Conservation (phyloP, 2,329 filamentous ascomycete species). For the Fusarium drepaniforme region DNA sequence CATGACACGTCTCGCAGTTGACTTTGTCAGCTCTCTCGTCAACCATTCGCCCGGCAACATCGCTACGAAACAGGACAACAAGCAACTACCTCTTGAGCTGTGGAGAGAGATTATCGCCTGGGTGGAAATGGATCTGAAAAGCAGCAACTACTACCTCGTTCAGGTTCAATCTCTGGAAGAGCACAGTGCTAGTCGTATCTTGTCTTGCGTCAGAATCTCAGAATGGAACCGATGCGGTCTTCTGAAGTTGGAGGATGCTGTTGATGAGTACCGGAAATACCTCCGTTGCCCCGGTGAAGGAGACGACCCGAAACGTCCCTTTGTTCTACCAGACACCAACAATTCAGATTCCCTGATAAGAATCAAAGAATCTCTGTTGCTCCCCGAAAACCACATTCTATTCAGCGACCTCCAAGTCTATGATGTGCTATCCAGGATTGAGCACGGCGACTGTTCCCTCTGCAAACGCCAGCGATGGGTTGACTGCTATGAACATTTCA, state of each 20-base stretch:
- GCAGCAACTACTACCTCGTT: not conserved
- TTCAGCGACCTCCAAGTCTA: not conserved
- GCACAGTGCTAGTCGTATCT: no score
- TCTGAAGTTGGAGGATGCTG: not conserved
- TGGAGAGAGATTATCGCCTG: not conserved
- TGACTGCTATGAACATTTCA: no score
- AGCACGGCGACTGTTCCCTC: not conserved
- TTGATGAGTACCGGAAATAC: not conserved
- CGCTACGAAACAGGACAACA: not conserved
- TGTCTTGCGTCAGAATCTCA: not conserved
- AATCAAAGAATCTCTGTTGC: not conserved
- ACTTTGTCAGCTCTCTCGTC: not conserved
- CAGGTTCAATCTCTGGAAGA: not conserved
- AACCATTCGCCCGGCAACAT: not conserved
- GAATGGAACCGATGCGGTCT: not conserved
- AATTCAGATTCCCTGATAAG: not conserved
- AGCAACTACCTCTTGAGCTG: not conserved
- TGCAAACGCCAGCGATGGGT: no score
- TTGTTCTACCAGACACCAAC: not conserved
- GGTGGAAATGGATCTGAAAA: not conserved
- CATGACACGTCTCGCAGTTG: not conserved
- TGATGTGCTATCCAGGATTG: not conserved
- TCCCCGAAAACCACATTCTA: not conserved
- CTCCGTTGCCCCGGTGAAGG: not conserved
- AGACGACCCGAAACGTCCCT: not conserved